Base-by-base conservation (phyloP, 108 stramenopile species). In the Schizochytrium sp. region DNA sequence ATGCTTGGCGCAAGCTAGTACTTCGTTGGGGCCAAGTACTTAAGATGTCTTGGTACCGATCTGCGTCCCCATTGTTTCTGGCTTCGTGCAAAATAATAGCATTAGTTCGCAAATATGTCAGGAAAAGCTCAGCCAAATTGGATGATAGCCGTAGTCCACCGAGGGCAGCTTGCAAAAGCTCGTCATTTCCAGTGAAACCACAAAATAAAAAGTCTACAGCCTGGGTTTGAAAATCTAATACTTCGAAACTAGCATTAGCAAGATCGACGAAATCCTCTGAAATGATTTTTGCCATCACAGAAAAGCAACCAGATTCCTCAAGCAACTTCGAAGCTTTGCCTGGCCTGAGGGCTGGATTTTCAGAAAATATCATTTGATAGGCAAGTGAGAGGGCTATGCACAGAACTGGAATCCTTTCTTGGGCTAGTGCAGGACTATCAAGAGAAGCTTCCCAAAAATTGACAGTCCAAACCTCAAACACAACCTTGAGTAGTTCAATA, bases 381-480 rank as follows among this genome's bases (percentile, higher is more conserved):
- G 64, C 2, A 38, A 69, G 10, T 10, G 64, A 38, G 5, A 69
- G 64, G 10, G 64, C 64, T 7, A 69, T 44, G 42, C 44, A 8
- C 42, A 69, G 12, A 7, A 69, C 64, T 38, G 64, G 64, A 8
- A 69, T 15, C 10, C 64, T 38, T 38, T 7, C 64, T 3, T 7
- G 12, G 42, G 64, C 64, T 38, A 69, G 64, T 44, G 40, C 42
- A 2, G 64, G 0, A 38, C 64, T 69, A 44, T 69, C 64, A 7
- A 69, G 64, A 2, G 64, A 7, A 38, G 64, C 64, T 8, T 8
- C 64, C 64, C 64, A 69, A 69, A 69, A 69, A 15, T 69, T 44
- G 1, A 44, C 12, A 28, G 44, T 44, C 64, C 64, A 69, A 8
- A 8, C 42, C 64, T 69, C 0, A 69, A 13, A 69, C 40, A 69